Percentiles rank a stretch among this genome's conserved stretches.
Conservation (phyloP, 306 rosid species). For the Quercus ilex region DNA sequence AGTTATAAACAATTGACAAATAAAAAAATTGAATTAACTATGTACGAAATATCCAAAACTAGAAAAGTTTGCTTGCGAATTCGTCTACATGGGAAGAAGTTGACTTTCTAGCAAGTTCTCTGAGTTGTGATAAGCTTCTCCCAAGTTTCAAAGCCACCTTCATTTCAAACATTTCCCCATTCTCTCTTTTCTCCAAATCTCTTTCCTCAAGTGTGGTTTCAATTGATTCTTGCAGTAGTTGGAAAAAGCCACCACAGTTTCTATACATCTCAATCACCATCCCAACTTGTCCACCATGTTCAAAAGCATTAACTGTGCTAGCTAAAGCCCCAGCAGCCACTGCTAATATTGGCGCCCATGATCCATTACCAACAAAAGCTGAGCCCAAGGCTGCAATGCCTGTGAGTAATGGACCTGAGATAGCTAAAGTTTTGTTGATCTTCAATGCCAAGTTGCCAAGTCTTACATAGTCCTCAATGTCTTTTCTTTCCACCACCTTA, state of each 20-base stretch:
- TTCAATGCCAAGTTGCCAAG: too few species aligned
- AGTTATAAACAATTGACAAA: not conserved
- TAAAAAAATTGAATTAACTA: not conserved
- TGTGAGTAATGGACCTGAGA: too few species aligned
- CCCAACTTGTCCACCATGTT: conserved; percentile 49
- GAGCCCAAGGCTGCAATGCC: too few species aligned
- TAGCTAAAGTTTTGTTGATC: too few species aligned
- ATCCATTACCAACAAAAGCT: too few species aligned
- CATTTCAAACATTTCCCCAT: conserved; percentile 53
- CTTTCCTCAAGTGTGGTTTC: conserved; percentile 43
- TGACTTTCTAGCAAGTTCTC: conserved; percentile 48
- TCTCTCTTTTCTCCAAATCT: conserved; percentile 57
- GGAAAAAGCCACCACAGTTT: conserved; percentile 48
- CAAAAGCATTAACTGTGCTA: too few species aligned
- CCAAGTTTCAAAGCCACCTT: conserved; percentile 64
- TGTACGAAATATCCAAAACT: not conserved
- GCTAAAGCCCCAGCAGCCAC: too few species aligned
- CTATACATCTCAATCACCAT: conserved; percentile 78
- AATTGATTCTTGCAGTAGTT: conserved; percentile 38
- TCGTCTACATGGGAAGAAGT: conserved; percentile 40
- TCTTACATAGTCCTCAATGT: too few species aligned
- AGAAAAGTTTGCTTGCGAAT: conserved; percentile 66
- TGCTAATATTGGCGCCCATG: too few species aligned
- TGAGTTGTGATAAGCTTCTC: conserved; percentile 55
- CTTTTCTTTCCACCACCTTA: too few species aligned